Base-by-base conservation (phyloP, 495 filamentous ascomycete species). In the Podospora anserina region DNA sequence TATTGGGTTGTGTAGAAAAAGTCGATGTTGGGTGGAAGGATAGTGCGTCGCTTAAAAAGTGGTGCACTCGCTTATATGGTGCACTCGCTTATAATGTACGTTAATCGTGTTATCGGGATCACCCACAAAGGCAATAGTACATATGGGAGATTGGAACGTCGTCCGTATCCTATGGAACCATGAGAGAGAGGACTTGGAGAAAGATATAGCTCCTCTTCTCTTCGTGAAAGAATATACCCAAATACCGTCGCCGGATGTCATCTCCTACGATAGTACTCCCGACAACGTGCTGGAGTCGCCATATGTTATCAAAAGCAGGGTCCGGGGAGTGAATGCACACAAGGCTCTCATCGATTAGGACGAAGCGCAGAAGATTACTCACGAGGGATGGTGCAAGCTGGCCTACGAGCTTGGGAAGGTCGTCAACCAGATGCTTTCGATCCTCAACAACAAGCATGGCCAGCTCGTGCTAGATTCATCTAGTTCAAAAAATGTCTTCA, bases 81-180 rank as follows among this genome's bases (percentile, higher is more conserved):
- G n/a, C n/a, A n/a, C n/a, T n/a, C n/a, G n/a, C n/a, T n/a, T n/a
- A n/a, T n/a, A n/a, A n/a, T n/a, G n/a, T n/a, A n/a, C n/a, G n/a
- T n/a, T n/a, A n/a, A 68, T 53, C 66, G 60, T 28, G 58, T 64
- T 23, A 57, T 68, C 5, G 66, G 66, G 2, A 61, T 68, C 5
- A 19, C 53, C 5, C 15, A 32, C 7, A 4, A 61, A 18, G 28
- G 23, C n/a, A 15, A 20, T 1, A 15, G 16, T 20, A 11, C 7
- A 56, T 4, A 15, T 19, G 16, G 15, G 32, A 13, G 6, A 16
- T 5, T 18, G 13, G 44, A 68, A 13, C 44, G 32, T 64, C 44
- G 5, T 68, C 44, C 66, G 66, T 26, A 57, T 68, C 26, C 66
- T 60, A 5, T n/a, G 60, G 55, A 34, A 19, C 16, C 15, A 56